Evolutionary conservation across 768 basidiomycete genomes (phyloP).

Genomic region (Amanita inopinata): DNA sequence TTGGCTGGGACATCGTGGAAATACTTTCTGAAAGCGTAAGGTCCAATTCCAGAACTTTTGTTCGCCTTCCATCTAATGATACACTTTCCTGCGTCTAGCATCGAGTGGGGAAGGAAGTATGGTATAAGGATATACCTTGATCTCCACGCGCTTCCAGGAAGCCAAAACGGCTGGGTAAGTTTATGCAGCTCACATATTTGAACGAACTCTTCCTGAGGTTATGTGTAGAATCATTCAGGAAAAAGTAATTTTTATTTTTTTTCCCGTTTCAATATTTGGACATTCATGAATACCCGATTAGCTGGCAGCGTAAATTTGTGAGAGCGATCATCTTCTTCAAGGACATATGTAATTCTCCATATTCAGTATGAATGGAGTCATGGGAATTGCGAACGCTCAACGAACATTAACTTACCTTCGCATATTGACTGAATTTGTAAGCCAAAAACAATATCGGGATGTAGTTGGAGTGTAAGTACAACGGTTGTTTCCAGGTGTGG

Average conservation of each 20-base stretch:
- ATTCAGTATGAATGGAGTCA: constrained; percentile 58
- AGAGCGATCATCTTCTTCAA: constrained; percentile 14
- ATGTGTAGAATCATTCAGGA: constrained; percentile 30
- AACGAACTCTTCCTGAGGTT: constrained; percentile 7
- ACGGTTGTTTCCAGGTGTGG: not conserved
- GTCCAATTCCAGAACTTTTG: constrained; percentile 6
- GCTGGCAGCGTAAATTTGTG: constrained; percentile 59
- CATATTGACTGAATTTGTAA: constrained; percentile 76
- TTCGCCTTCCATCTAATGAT: constrained; percentile 2
- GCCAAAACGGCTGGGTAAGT: constrained; percentile 74
- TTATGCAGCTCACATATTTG: constrained; percentile 4
- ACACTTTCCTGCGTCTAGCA: constrained; percentile 42
- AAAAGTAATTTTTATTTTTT: constrained; percentile 16
- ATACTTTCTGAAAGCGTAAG: constrained; percentile 40
- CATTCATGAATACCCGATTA: constrained; percentile 11
- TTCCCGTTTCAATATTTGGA: constrained; percentile 1
- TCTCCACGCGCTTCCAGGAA: constrained; percentile 60
- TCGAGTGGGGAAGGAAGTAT: constrained; percentile 90
- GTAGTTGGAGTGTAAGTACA: constrained; percentile 53
- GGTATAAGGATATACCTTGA: constrained; percentile 85
- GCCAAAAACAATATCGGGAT: constrained; percentile 65
- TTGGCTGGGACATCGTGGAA: constrained; percentile 69
- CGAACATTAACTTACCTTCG: constrained; percentile 76
- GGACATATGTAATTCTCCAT: constrained; percentile 11
- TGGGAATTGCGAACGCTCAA: constrained; percentile 87